Conservation (phyloP, 1,284 basidiomycete species). For the Tremellales sp. region DNA sequence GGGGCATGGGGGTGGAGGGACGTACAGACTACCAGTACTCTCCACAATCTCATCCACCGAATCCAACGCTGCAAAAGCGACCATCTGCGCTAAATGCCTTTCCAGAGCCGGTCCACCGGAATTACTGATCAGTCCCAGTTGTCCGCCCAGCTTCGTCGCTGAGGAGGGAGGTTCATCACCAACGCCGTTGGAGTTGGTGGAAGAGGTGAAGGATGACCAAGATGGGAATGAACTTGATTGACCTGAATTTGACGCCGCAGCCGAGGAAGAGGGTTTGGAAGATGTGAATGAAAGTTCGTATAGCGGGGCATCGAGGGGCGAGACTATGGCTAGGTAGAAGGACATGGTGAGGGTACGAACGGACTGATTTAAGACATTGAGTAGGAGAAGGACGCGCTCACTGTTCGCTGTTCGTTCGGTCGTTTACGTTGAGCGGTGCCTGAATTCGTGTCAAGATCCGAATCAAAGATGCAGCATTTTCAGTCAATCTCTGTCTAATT, state of each 20-base stretch:
- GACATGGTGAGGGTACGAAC: no score
- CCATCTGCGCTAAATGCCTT: conserved; percentile 89
- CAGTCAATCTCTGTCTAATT: no score
- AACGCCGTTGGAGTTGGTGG: conserved; percentile 18
- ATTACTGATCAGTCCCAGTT: no score
- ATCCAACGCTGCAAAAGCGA: conserved; percentile 88
- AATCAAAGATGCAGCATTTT: no score
- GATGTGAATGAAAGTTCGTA: conserved; percentile 46
- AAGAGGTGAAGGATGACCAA: conserved; percentile 44
- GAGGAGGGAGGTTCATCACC: conserved; percentile 5
- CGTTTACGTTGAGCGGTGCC: no score
- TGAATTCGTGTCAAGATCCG: no score
- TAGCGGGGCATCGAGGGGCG: conserved; percentile 46
- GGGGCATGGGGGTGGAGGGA: conserved; percentile 9
- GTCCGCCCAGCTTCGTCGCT: no score
- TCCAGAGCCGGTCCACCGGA: conserved; percentile 61
- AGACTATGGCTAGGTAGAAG: conserved; percentile 50
- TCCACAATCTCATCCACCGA: conserved; percentile 85
- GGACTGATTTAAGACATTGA: no score
- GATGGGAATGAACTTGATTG: conserved; percentile 33
- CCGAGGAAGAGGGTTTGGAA: conserved; percentile 13
- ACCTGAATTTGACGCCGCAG: conserved; percentile 9
- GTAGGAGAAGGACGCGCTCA: no score
- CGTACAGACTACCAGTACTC: conserved; percentile 78
- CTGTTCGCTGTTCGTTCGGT: no score